Evolutionary conservation across 805 yeast genomes (phyloP), one percentile per base, ranked within the genome.

Genomic region (Pichia occidentalis): DNA sequence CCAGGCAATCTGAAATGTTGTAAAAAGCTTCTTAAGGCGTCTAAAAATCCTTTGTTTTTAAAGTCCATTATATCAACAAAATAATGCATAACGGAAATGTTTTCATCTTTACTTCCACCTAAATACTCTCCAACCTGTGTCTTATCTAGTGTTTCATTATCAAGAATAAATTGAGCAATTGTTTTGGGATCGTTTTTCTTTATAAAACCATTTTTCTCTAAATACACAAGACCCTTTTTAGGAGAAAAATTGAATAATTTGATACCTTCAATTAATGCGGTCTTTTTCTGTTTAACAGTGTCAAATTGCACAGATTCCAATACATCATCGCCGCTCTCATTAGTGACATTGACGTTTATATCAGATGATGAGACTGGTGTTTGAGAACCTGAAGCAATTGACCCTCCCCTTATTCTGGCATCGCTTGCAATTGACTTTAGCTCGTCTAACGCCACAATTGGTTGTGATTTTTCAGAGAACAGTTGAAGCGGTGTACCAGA

Each of bases 1-100:
- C 99, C 99, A 2, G 99, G 98, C 43, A 92, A 70, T 57, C 98
- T 71, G 64, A 92, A 94, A 33, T 77, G 71, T 54, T 94, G 98
- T 42, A 92, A 68, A 53, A 86, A 86, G 12, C 64, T 67, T 48
- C 98, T 73, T 65, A 92, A 66, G 0, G 97, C 94, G 49, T 81
- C 95, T 12, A 88, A 87, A 54, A 92, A 87, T 1, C 77, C 65
- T 47, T 71, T 57, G 24, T 70, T 68, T 5, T 71, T 63, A 57
- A 92, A 90, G 39, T 87, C 85, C 79, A 92, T 80, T 46, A 71
- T 64, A 54, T 88, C 95, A 21, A 90, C 95, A 64, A 92, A 92
- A 5, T 86, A 82, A 59, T 88, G 96, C 97, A 90, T 87, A 26
- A 81, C 76, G 4, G 80, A 78, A 44, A 85, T 75, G 56, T 85